Base-by-base conservation (phyloP, 371 early-diverging fungal genomes). In the Sporodiniella umbellata region DNA sequence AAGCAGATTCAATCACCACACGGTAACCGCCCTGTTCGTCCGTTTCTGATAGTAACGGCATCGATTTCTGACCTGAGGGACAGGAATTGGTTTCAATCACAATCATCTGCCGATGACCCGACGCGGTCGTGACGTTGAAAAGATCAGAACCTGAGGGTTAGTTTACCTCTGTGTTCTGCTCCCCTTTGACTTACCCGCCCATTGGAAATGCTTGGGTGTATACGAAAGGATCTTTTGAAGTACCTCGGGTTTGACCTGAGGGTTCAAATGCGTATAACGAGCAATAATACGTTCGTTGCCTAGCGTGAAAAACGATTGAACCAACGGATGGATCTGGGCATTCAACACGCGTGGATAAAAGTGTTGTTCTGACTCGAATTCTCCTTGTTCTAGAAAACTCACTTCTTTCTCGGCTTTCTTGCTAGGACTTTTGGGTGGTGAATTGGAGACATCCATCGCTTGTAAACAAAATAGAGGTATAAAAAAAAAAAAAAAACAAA, bases 31-130 rank as follows among this genome's bases (percentile, higher is more conserved):
- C 86, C 23, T 80, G 80, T 60, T 84, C 84, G 47, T 92, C 91
- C 3, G 84, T 81, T 39, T 94, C 94, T 6, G 84, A 81, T n/a
- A 95, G 58, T 1, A 92, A 72, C 2, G 95, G 95, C 95, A 95
- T 95, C 10, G 92, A 91, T 55, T 92, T 93, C 72, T 95, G 94
- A 17, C 95, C 95, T n/a, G 91, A 90, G 1, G 95, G 95, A 54
- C 95, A 94, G 22, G 92, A 92, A 66, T 93, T 94, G 42, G 95
- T 94, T 63, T 95, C 95, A 40, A 95, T 88, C n/a, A 95, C 87
- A 63, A 95, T 92, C 95, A 95, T 95, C 69, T 93, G 93, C 33
- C 93, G 86, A 56, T 89, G 88, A 11, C 95, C 95, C 40, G 71
- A 74, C 1, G 86, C 79, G 8, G 91, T 93, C 2, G 94, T 93